Percentiles rank a stretch among this genome's conserved stretches.
These are phyloP conservation scores for Boletus bicolor DNA, from an alignment of 768 basidiomycete species.

Conservation along the genomic window DNA sequence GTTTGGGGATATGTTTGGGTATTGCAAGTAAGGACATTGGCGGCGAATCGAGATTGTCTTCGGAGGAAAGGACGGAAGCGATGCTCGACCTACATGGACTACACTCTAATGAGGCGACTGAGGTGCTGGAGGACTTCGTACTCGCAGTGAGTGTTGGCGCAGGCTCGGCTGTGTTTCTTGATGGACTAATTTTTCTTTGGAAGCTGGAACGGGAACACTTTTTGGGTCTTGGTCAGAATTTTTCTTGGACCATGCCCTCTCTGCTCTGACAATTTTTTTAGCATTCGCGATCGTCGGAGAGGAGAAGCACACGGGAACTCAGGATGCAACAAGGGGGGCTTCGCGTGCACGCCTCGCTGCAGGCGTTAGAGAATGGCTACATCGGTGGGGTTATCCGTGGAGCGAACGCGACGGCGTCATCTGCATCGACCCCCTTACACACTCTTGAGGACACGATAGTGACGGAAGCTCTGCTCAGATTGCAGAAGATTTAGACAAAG, in stretches of 20 bases:
- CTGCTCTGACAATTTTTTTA: conserved; percentile 27
- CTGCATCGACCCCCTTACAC: conserved; percentile 83
- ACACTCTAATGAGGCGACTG: conserved; percentile 90
- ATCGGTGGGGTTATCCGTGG: conserved; percentile 96
- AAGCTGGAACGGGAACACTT: conserved; percentile 87
- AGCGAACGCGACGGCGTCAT: conserved; percentile 87
- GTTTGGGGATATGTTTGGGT: conserved; percentile 86
- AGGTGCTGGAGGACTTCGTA: conserved; percentile 86
- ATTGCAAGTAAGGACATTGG: conserved; percentile 59
- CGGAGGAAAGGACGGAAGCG: conserved; percentile 88
- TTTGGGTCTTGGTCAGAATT: conserved; percentile 71
- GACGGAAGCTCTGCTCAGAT: neutral
- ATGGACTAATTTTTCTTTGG: conserved; percentile 14
- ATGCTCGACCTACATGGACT: conserved; percentile 90
- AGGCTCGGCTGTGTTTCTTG: neutral
- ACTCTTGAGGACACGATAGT: conserved; percentile 35
- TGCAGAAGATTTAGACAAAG: conserved; percentile 8
- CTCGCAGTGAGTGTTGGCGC: conserved; percentile 60
- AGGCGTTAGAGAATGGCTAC: conserved; percentile 87
- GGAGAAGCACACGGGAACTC: conserved; percentile 94
- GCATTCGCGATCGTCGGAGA: conserved; percentile 92
- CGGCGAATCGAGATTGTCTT: conserved; percentile 54
- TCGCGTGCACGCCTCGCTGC: conserved; percentile 81
- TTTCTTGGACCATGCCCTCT: neutral
- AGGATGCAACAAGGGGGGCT: conserved; percentile 76